Conservation (phyloP, 2,329 filamentous ascomycete genomes). For the Aspergillus aculeatinus region DNA sequence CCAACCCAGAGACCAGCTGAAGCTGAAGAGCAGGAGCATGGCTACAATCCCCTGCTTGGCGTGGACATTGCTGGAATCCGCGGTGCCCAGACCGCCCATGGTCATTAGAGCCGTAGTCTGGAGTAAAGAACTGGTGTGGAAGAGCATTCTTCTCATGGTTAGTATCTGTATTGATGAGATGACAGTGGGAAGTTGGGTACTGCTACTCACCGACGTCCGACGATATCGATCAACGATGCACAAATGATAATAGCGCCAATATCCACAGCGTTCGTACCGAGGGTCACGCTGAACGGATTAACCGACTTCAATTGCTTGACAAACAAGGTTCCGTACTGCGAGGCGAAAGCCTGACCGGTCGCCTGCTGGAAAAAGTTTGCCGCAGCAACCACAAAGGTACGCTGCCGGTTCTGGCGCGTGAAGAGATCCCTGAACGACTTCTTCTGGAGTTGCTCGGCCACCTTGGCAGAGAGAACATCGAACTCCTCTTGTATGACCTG, state of each 20-base stretch:
- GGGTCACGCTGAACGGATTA: constrained; percentile 1
- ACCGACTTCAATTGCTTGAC: constrained; percentile 6
- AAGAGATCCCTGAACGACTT: constrained; percentile 3
- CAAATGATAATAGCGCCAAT: background rate
- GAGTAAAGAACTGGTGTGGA: background rate
- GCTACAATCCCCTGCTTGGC: constrained; percentile 1
- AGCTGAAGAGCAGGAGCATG: constrained; percentile 1
- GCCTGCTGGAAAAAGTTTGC: constrained; percentile 6
- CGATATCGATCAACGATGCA: background rate
- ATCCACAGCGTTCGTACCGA: background rate
- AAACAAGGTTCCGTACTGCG: constrained; percentile 4
- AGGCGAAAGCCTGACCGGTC: background rate
- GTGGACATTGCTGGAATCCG: background rate
- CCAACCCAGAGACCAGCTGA: constrained; percentile 1
- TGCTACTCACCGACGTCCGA: background rate
- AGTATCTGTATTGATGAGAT: background rate
- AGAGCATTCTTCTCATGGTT: background rate
- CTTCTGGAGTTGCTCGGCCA: background rate
- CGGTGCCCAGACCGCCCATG: background rate
- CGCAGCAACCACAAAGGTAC: background rate
- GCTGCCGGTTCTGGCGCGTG: background rate
- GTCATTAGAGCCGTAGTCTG: background rate
- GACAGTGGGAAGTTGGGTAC: no score
- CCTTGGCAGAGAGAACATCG: background rate
- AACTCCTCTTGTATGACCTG: background rate